Base-by-base conservation (phyloP, 164 flowering plant genomes). In the Platanus orientalis region DNA sequence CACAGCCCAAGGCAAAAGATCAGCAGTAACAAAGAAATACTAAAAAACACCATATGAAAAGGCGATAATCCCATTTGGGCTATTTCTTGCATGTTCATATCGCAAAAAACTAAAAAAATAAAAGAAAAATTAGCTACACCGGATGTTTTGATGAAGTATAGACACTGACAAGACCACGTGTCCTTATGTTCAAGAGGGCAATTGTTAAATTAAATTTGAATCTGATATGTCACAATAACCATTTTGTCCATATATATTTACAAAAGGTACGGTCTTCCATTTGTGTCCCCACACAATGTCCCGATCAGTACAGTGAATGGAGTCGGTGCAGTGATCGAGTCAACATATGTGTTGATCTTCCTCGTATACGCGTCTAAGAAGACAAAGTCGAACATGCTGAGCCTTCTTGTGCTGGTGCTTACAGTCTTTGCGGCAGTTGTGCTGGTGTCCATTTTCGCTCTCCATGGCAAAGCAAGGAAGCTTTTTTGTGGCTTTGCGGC, bases 201-300 rank as follows among this genome's bases (percentile, higher is more conserved):
- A n/a, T n/a, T n/a, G n/a, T n/a, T n/a, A n/a, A n/a, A n/a, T n/a
- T n/a, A 32, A 32, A 32, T 32, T 32, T 32, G 9, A 32, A 32
- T 32, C 9, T 4, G 39, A 32, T 32, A 32, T 36, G 9, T 36
- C 9, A 36, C 42, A 45, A 42, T 27, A 25, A 14, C n/a, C n/a
- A n/a, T n/a, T n/a, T n/a, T n/a, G n/a, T n/a, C n/a, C n/a, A n/a
- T n/a, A n/a, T n/a, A n/a, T n/a, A n/a, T n/a, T n/a, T 47, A 19
- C 30, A 4, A 20, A 45, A 89, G 92, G 94, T 92, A 92, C 56
- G 98, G 96, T 0, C 77, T 94, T 21, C 98, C 98, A 0, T 89
- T 94, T 64, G 89, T 90, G 68, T 89, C 97, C 0, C 81, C 84
- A 28, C 52, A 89, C 84, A 94, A 89, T 74, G 50, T 87, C 7